Conservation (phyloP, 179 eudicot species). For the Actinidia chinensis region DNA sequence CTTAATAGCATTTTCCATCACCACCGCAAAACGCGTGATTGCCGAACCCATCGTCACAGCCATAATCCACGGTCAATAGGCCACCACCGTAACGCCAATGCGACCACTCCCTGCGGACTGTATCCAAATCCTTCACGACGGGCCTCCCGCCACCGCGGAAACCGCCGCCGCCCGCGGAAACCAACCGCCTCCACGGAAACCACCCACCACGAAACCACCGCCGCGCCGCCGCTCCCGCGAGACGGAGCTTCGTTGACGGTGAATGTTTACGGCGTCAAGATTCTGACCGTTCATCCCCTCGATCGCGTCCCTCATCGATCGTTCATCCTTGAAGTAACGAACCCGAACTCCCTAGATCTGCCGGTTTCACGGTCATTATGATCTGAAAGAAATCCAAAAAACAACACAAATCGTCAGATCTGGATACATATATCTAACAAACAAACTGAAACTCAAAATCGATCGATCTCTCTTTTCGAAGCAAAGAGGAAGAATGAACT, state of each 20-base stretch:
- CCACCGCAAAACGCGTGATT: too few relatives aligned
- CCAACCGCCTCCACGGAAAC: constrained; percentile 27
- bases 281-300: constrained; percentile 55
- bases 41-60: too few relatives aligned
- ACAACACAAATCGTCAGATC: constrained; percentile 13
- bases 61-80: too few relatives aligned
- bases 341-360: constrained; percentile 64
- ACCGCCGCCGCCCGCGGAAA: constrained; percentile 30
- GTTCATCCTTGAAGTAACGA: constrained; percentile 49
- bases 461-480: constrained; percentile 29
- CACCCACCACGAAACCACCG: too few relatives aligned
- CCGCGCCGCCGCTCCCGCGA: constrained; percentile 49
- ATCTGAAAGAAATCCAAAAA: constrained; percentile 30
- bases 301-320: constrained; percentile 48
- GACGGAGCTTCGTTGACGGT: constrained; percentile 70
- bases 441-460: neutral
- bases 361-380: constrained; percentile 64
- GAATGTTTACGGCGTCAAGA: constrained; percentile 58
- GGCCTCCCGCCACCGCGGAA: constrained; percentile 17
- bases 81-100: too few relatives aligned
- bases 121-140: too few relatives aligned
- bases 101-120: too few relatives aligned
- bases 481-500: constrained; percentile 28
- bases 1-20: too few relatives aligned
- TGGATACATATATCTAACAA: neutral